Evolutionary conservation across 2,329 filamentous ascomycete genomes (phyloP), one percentile per base, ranked within the genome.

Genomic region (Zymoseptoria tritici): DNA sequence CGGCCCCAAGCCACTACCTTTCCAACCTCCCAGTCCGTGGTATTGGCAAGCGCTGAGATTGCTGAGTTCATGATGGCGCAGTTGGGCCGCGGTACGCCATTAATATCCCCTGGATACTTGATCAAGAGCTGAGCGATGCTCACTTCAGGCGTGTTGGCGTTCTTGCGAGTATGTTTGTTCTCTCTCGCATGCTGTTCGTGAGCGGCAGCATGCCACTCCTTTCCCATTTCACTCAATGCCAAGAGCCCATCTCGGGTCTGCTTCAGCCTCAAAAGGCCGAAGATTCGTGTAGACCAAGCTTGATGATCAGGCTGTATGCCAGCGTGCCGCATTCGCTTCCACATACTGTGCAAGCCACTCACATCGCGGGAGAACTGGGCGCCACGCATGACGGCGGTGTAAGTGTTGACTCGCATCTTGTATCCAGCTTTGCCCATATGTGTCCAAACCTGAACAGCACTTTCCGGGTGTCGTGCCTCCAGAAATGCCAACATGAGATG

Each of bases 361-460:
- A 78, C 64, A 66, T 90, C 85, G 57, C 79, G 79, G 55, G 83
- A 79, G 55, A 78, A 79, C 68, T 81, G 83, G 73, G 86, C 90
- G 1, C 89, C 89, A 58, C 83, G 80, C 65, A 94, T 83, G 82
- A 94, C 88, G 51, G 83, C 77, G 49, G 85, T 87, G 83, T 88
- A 94, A 0, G 89, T 87, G 65, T 77, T 81, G 57, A 87, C 67
- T 6, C 80, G 85, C 13, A 89, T 86, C 58, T 76, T 72, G 29
- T 87, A 70, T 1, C 81, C 83, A 56, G 81, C 73, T 51, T 75
- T 70, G 13, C 81, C 69, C 79, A 85, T 82, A 60, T 78, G 72
- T 59, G 83, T 83, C 83, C 83, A 85, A 2, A 83, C 76, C 26
- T 80, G 74, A n/a, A 84, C 75, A 0, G 81, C 80, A 9, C 72